A percentile compares a stretch with the other conserved stretches of the same genome.
These are phyloP conservation scores for Dysphania ambrosioides DNA, from an alignment of 148 eudicot species.

Conservation along the genomic window DNA sequence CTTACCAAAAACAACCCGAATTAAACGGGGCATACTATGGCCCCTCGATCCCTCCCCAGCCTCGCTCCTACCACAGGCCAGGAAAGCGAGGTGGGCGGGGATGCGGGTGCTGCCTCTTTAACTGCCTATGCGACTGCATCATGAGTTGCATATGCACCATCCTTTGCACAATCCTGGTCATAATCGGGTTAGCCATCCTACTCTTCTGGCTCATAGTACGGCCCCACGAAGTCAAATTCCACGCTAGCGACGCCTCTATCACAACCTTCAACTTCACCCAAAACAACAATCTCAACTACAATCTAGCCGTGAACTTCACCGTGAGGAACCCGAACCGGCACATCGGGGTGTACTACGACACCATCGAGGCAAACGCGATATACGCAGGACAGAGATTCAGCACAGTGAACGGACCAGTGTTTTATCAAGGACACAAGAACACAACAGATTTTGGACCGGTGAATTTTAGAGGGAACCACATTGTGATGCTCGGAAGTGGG, in stretches of 20 bases:
- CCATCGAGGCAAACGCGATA: constrained; percentile 43
- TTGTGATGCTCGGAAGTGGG: constrained; percentile 30
- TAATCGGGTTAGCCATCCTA: constrained; percentile 34
- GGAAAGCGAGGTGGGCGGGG: constrained; percentile 30
- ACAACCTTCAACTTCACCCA: constrained; percentile 47
- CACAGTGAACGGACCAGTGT: constrained; percentile 13
- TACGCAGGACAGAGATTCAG: constrained; percentile 48
- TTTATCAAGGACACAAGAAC: constrained; percentile 58
- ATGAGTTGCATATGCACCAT: constrained; percentile 50
- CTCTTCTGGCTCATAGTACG: constrained; percentile 63
- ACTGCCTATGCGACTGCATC: constrained; percentile 51
- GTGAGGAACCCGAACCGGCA: constrained; percentile 67
- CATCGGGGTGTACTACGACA: constrained; percentile 68
- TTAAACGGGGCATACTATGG: constrained; percentile 84
- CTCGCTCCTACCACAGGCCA: constrained; percentile 46
- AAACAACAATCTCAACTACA: constrained; percentile 48
- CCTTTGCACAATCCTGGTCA: constrained; percentile 37
- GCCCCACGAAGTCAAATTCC: constrained; percentile 58
- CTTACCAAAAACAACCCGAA: constrained; percentile 48
- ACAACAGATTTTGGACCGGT: constrained; percentile 36
- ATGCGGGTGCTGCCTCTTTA: constrained; percentile 46
- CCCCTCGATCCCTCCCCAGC: constrained; percentile 62
- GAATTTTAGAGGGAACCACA: constrained; percentile 34
- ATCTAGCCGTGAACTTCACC: constrained; percentile 57
- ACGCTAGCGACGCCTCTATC: constrained; percentile 48